Conservation (phyloP, 805 yeast genomes). For the Scheffersomyces amazonensis region DNA sequence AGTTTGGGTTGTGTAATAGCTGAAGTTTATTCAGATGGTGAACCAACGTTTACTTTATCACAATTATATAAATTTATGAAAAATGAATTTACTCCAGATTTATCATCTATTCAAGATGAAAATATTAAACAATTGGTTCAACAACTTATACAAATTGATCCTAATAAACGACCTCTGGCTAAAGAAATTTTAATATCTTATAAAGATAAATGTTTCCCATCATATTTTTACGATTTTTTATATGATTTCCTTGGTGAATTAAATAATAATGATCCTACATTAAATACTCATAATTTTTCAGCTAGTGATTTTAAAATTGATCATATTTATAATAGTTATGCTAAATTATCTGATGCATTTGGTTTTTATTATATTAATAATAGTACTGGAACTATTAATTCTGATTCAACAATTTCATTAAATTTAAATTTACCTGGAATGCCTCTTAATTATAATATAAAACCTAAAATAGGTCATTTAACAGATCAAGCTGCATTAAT, state of each 20-base stretch:
- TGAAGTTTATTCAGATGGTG: conserved; percentile 83
- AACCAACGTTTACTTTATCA: conserved; percentile 81
- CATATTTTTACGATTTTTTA: conserved; percentile 62
- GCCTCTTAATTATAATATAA: conserved; percentile 31
- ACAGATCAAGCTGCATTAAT: conserved; percentile 53
- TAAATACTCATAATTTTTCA: conserved; percentile 14
- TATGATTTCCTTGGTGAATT: conserved; percentile 57
- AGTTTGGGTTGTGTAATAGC: conserved; percentile 86
- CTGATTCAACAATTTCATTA: background rate
- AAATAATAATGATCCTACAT: conserved; percentile 19
- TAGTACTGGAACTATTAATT: background rate
- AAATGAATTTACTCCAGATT: conserved; percentile 63
- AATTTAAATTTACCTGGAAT: conserved; percentile 52
- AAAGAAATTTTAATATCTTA: conserved; percentile 49
- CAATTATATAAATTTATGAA: conserved; percentile 81
- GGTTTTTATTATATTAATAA: conserved; percentile 21
- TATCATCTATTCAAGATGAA: conserved; percentile 51
- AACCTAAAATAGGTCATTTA: conserved; percentile 9
- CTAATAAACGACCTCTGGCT: conserved; percentile 57
- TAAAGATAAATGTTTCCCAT: conserved; percentile 58
- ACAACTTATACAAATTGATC: conserved; percentile 65
- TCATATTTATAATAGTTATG: conserved; percentile 58
- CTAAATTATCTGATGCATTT: conserved; percentile 31
- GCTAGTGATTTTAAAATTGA: conserved; percentile 50
- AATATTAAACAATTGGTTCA: conserved; percentile 52